Percentiles rank a stretch among this genome's conserved stretches.
These are phyloP conservation scores for Candida ficus DNA, from an alignment of 805 yeast species.

Conservation along the genomic window DNA sequence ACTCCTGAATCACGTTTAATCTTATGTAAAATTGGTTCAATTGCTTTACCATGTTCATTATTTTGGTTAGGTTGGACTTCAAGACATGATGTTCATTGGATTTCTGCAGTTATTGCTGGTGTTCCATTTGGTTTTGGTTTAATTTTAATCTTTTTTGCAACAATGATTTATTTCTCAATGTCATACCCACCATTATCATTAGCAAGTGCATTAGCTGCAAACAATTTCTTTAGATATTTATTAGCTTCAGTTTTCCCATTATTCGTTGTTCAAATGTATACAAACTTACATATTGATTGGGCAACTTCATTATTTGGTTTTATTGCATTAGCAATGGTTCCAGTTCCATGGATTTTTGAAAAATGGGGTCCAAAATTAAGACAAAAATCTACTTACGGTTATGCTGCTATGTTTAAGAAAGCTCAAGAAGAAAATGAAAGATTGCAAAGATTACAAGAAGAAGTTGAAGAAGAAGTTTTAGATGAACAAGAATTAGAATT, in stretches of 20 bases:
- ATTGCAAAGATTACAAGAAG: constrained; percentile 12
- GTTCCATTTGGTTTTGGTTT: constrained; percentile 74
- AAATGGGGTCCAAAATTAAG: constrained; percentile 56
- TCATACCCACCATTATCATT: constrained; percentile 70
- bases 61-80: constrained; percentile 86
- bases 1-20: constrained; percentile 58
- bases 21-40: constrained; percentile 62
- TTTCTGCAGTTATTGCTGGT: constrained; percentile 72
- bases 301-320: constrained; percentile 66
- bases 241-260: constrained; percentile 79
- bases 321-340: constrained; percentile 62
- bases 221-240: constrained; percentile 70
- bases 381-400: constrained; percentile 52
- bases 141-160: constrained; percentile 64
- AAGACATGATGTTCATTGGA: constrained; percentile 59
- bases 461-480: constrained; percentile 13
- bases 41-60: constrained; percentile 59
- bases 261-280: constrained; percentile 81
- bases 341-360: constrained; percentile 69
- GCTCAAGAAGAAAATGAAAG: constrained; percentile 28
- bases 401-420: constrained; percentile 43
- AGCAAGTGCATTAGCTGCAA: constrained; percentile 89
- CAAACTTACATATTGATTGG: constrained; percentile 68
- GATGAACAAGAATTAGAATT: constrained; percentile 3
- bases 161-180: constrained; percentile 63